Evolutionary conservation across 2,329 filamentous ascomycete genomes (phyloP), one percentile per base, ranked within the genome.

Genomic region (Xylariales sp.): DNA sequence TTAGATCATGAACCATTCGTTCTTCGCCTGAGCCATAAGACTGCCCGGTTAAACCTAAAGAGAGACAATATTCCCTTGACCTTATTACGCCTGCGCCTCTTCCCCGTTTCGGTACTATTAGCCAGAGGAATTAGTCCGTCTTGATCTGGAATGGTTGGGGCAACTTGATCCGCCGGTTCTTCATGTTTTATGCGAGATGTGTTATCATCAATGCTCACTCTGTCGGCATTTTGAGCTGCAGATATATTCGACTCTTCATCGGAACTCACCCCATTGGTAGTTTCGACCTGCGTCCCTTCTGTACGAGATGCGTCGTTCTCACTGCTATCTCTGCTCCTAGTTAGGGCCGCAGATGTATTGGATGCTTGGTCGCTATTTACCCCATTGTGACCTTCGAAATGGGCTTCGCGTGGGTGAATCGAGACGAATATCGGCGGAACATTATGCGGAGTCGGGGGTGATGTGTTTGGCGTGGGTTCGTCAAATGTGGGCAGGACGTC

Each of bases 401-500:
- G 53, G 12, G 53, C 36, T 3, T 16, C 16, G 9, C 2, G 6
- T 3, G 53, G 16, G 36, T 43, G 3, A 8, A 2, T 55, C 34
- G 53, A 43, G 36, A 55, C 3, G 18, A 16, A 18, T 9, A 55
- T 43, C 1, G 14, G 34, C n/a, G 53, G 53, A 28, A 23, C 23
- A 23, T 23, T 23, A 23, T 23, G 23, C 23, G 23, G 23, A 23
- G n/a, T 10, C 16, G 3, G n/a, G 7, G 53, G 36, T 10, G 6
- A 12, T 2, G 34, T 18, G 8, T 9, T 32, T n/a, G 16, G 34
- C 12, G 32, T 23, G 7, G 9, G 34, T 55, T 61, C 36, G 18
- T 61, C 4, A 12, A 64, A 56, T 9, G 46, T 32, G 30, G 62
- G 62, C 3, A 66, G 39, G 14, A 23, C 7, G 43, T 53, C 49